Evolutionary conservation across 140 eudicot species (phyloP), one percentile per base, ranked within the genome.

Genomic region (Erigeron philadelphicus): DNA sequence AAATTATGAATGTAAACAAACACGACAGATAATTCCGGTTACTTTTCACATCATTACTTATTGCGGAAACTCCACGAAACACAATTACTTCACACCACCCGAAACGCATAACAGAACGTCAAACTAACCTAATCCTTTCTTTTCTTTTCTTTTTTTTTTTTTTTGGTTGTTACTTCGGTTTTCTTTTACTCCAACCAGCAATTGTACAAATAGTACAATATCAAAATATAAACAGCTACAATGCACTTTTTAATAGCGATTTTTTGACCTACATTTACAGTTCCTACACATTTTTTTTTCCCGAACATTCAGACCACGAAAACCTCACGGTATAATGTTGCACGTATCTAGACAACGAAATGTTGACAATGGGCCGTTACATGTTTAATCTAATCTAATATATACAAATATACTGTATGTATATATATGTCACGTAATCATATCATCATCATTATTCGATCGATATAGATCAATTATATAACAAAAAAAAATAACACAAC

Each of bases 21-120:
- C 50, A 61, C 72, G 63, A 76, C 41, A 15, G 35, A 44, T 15
- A 61, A 69, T 52, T 31, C 4, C 38, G 38, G 38, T 31, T 31
- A 31, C 5, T 31, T 31, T 31, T 31, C 38, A 31, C 38, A 31
- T 2, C 0, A 31, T 31, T 31, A 31, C 38, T 31, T 70, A 67
- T 70, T 76, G 71, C 80, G 62, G 25, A 69, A 76, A 69, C 76
- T 76, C 65, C 72, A 76, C 72, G 71, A 63, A 70, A 76, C 41
- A 43, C 72, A 76, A 12, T 70, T 63, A 61, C 76, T 76, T 76
- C 9, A 76, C 72, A 62, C 72, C 43, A 76, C 61, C 13, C 2
- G 38, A 31, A 31, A 31, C 38, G 75, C 45, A 43, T 13, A 45
- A 57, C 61, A 56, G 12, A 67, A 75, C 60, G 40, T 45, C 23